These are phyloP conservation scores for Candida sp. DNA, from an alignment of 1,139 yeast genomes.

Conservation along the genomic window DNA sequence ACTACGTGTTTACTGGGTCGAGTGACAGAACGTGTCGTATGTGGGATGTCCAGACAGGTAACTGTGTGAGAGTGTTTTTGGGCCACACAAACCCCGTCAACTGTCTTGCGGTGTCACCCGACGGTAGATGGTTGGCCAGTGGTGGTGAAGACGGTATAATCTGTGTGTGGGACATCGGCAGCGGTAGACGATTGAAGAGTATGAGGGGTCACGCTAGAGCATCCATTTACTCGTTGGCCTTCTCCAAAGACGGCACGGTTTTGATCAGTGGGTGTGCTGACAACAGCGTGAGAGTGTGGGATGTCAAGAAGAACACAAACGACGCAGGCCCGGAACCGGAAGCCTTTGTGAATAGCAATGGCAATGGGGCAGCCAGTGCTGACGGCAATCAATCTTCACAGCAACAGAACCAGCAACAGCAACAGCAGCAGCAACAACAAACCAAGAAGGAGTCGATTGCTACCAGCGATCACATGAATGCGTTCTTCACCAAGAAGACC, in stretches of 20 bases:
- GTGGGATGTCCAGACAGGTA: constrained; percentile 97
- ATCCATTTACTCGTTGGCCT: constrained; percentile 84
- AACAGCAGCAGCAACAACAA: constrained; percentile 22
- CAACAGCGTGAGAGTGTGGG: constrained; percentile 95
- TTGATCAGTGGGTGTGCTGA: constrained; percentile 95
- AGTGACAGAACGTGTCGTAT: constrained; percentile 94
- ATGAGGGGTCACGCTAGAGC: constrained; percentile 92
- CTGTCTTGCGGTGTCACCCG: constrained; percentile 89
- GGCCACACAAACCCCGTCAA: constrained; percentile 94
- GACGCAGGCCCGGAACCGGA: constrained; percentile 88
- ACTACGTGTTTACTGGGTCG: constrained; percentile 93
- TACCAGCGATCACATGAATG: constrained; percentile 90
- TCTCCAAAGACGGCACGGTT: constrained; percentile 87
- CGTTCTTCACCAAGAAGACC: constrained; percentile 91
- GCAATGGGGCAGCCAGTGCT: constrained; percentile 14
- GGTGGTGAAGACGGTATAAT: constrained; percentile 95
- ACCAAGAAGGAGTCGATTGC: constrained; percentile 72
- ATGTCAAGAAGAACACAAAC: constrained; percentile 80
- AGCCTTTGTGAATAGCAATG: constrained; percentile 46
- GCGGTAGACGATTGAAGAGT: constrained; percentile 83
- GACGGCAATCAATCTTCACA: constrained; percentile 9
- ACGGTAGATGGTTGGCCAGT: constrained; percentile 95
- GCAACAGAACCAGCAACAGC: constrained; percentile 12
- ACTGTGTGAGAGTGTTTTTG: constrained; percentile 89
- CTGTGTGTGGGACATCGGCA: constrained; percentile 93